Conservation (phyloP, 257 asterid genomes). For the Orobanche coerulescens region DNA sequence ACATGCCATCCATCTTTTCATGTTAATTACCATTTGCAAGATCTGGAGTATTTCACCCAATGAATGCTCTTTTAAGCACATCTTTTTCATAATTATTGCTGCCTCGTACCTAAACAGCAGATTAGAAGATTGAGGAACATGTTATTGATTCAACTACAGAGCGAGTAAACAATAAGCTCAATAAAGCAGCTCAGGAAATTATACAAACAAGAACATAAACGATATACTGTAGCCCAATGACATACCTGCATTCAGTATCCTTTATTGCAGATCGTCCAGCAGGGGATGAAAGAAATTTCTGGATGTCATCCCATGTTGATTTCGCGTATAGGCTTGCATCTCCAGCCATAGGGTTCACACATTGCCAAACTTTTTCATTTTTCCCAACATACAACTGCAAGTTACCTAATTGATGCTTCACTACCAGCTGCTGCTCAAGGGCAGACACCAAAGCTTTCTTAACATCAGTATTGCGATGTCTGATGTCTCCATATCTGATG, state of each 20-base stretch:
- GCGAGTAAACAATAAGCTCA: not conserved
- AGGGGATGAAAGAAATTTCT: conserved; percentile 63
- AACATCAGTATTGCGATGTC: conserved; percentile 68
- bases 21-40: conserved; percentile 68
- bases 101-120: conserved; percentile 75
- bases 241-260: conserved; percentile 71
- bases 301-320: conserved; percentile 69
- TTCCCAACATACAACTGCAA: conserved; percentile 62
- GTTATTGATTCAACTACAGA: conserved; percentile 4
- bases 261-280: conserved; percentile 64
- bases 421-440: conserved; percentile 75
- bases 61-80: conserved; percentile 55
- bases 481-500: conserved; percentile 58
- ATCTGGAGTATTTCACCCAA: conserved; percentile 81
- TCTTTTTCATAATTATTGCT: conserved; percentile 58
- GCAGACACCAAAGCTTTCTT: conserved; percentile 80
- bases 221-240: not conserved
- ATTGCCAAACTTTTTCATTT: conserved; percentile 77
- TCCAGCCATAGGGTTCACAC: conserved; percentile 62
- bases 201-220: conserved; percentile 5
- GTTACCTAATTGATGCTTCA: conserved; percentile 49
- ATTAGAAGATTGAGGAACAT: conserved; percentile 20
- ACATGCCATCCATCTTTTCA: conserved; percentile 63
- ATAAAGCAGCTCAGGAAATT: not conserved
- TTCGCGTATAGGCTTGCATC: conserved; percentile 42